Base-by-base conservation (phyloP, 2,329 filamentous ascomycete genomes). In the Lithohypha guttulata region DNA sequence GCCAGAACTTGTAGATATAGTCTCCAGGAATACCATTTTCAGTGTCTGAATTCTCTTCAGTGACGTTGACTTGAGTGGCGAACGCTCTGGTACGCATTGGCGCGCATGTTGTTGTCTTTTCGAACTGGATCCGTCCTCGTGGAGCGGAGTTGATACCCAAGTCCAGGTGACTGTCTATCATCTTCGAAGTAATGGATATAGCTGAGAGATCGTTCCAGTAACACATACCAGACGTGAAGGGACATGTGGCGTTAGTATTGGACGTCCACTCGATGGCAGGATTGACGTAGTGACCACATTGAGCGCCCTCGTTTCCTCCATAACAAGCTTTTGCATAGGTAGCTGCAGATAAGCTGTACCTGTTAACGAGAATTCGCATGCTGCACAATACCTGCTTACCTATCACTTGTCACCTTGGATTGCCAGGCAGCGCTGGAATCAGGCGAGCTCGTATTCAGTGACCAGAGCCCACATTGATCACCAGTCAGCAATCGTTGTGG, bases 101-200 rank as follows among this genome's bases (percentile, higher is more conserved):
- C 6, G 42, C 42, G 21, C 42, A 43, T 2, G 28, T 41, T 8
- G 31, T 31, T 8, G 13, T 21, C 18, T 32, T 36, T 26, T 32
- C 21, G 13, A 35, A 14, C 17, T 23, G n/a, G 8, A 43, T 17
- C 14, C 42, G 27, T 15, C 31, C 9, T 6, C 20, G 8, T 14
- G 17, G 22, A 4, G 38, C 29, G 13, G 42, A 18, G 28, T 43
- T 43, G 36, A 43, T 41, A 9, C 42, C 42, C 8, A 43, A 26
- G 21, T 43, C 37, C 13, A 20, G 9, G 18, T 43, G 37, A 15
- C 25, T 34, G 28, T 43, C 29, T n/a, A 43, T 27, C 4, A 13
- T 19, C 22, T 26, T 21, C 6, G 42, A 31, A 13, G 15, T 22
- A 29, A 43, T 42, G 8, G 8, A 6, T 19, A 23, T 38, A 3